Conservation (phyloP, 208 protist species). For the Leishmania gerbilli region DNA sequence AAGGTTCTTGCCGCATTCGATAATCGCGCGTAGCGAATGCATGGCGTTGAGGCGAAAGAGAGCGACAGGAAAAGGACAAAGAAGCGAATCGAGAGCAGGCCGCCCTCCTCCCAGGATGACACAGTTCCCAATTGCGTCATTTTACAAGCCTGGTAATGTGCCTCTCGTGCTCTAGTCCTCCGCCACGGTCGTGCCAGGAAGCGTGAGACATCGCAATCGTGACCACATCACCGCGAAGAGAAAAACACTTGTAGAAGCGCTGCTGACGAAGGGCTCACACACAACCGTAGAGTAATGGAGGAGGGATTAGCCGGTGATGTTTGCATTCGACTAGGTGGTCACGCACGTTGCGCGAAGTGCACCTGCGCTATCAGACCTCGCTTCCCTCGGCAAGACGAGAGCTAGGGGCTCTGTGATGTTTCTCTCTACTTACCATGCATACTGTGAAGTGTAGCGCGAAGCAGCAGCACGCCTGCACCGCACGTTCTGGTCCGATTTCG, state of each 20-base stretch:
- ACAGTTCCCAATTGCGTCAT: background rate
- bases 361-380: background rate
- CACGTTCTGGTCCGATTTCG: background rate
- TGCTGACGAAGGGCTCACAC: background rate
- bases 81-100: background rate
- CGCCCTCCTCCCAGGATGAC: background rate
- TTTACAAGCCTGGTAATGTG: background rate
- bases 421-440: background rate
- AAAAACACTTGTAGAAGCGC: background rate
- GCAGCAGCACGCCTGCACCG: background rate
- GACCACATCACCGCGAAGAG: background rate
- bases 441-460: background rate
- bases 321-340: background rate
- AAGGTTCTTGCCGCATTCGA: background rate
- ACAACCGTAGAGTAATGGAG: background rate
- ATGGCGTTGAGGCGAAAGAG: background rate
- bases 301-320: background rate
- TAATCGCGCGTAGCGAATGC: background rate
- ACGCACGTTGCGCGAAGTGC: background rate
- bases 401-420: background rate
- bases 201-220: background rate
- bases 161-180: background rate
- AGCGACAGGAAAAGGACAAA: background rate
- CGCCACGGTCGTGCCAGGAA: background rate
- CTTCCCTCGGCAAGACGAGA: background rate